Evolutionary conservation across 352 stramenopile genomes (phyloP).

Genomic region (Phytophthora multivora): DNA sequence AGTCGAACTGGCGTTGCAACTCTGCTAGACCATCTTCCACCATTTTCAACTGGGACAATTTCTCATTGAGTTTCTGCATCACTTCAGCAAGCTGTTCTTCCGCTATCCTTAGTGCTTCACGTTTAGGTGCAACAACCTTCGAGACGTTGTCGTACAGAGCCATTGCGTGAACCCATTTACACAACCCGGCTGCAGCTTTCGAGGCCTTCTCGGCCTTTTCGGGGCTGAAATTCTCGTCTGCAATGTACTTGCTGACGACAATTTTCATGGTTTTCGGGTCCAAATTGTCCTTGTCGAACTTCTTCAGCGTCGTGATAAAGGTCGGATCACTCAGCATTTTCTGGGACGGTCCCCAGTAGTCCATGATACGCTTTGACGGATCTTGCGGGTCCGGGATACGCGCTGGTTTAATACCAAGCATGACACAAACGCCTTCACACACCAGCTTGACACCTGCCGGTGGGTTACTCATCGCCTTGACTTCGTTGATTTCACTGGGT

Average conservation of each 20-base stretch:
- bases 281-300: conserved; percentile 91
- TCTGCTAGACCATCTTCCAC: conserved; percentile 91
- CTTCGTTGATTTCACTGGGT: conserved; percentile 92
- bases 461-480: conserved; percentile 94
- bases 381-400: conserved; percentile 92
- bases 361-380: conserved; percentile 93
- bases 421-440: conserved; percentile 94
- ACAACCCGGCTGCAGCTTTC: conserved; percentile 91
- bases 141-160: conserved; percentile 93
- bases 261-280: conserved; percentile 90
- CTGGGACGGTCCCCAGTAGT: conserved; percentile 94
- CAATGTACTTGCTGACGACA: conserved; percentile 90
- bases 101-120: conserved; percentile 83
- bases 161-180: conserved; percentile 95
- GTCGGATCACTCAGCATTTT: conserved; percentile 93
- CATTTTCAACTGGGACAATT: conserved; percentile 89
- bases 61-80: conserved; percentile 91
- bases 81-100: conserved; percentile 88
- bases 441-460: conserved; percentile 93
- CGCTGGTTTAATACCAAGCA: conserved; percentile 93
- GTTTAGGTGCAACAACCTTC: conserved; percentile 93
- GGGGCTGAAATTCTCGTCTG: conserved; percentile 91
- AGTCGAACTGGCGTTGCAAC: conserved; percentile 89
- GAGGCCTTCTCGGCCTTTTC: conserved; percentile 93
- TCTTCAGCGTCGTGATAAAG: conserved; percentile 93